Percentiles rank a stretch among this genome's conserved stretches.
Conservation (phyloP, 495 filamentous ascomycete genomes). For the Extremus antarcticus region DNA sequence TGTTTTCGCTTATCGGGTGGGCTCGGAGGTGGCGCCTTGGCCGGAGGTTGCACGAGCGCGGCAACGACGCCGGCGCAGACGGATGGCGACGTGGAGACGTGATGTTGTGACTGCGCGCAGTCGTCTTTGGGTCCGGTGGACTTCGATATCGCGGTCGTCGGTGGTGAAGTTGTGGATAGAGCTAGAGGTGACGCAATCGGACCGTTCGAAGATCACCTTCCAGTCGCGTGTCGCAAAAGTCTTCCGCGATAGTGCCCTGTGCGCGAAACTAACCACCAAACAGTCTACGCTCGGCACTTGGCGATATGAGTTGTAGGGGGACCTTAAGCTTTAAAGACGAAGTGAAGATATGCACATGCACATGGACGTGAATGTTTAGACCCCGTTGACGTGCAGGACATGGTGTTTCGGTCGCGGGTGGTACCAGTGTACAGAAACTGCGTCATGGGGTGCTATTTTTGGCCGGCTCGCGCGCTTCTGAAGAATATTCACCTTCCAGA, state of each 20-base stretch:
- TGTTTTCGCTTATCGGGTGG: neutral
- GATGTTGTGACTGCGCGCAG: neutral
- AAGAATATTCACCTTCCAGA: neutral
- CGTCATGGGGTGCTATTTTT: neutral
- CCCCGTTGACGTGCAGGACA: neutral
- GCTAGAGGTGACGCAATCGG: slow-evolving; percentile 1
- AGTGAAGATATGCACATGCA: too few species aligned
- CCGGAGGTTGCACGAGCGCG: neutral
- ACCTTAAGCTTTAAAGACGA: too few species aligned
- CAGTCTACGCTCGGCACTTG: too few species aligned
- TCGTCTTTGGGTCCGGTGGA: neutral
- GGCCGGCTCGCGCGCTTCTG: neutral
- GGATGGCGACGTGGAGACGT: neutral
- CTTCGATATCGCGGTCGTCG: too few species aligned
- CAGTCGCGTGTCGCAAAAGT: slow-evolving; percentile 1
- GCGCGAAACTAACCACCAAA: too few species aligned
- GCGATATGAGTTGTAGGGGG: too few species aligned
- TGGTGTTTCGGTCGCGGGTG: too few species aligned
- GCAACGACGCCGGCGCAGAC: neutral
- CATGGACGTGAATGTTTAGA: neutral
- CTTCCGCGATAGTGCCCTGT: neutral
- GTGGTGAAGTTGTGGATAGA: neutral
- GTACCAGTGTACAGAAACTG: too few species aligned
- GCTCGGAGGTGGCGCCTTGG: neutral
- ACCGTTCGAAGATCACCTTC: neutral